Evolutionary conservation across 2,329 filamentous ascomycete species (phyloP).

Genomic region (Zymoseptoria crescenta): DNA sequence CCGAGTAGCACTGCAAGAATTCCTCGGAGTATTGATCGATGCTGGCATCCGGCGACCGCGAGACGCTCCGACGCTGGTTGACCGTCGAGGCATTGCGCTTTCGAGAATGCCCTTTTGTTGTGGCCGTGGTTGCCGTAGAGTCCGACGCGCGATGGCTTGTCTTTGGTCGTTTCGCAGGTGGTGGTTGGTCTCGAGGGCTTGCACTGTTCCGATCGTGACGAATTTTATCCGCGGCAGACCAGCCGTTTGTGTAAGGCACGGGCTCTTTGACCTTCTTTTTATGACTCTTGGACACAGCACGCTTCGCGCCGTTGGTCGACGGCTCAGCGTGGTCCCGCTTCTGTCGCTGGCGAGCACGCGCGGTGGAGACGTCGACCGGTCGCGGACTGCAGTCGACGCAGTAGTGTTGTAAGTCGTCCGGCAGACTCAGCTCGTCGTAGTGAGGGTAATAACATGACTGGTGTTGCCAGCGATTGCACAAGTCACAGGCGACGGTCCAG

Average conservation of each 20-base stretch:
- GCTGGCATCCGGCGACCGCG: constrained; percentile 53
- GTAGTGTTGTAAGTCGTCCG: constrained; percentile 58
- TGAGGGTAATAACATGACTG: constrained; percentile 92
- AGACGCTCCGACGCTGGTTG: constrained; percentile 63
- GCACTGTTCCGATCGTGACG: constrained; percentile 50
- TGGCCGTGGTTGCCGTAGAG: constrained; percentile 60
- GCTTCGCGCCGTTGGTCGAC: constrained; percentile 54
- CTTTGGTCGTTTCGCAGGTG: constrained; percentile 71
- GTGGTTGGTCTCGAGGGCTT: constrained; percentile 45
- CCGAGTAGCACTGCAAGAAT: constrained; percentile 57
- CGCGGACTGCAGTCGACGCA: constrained; percentile 85
- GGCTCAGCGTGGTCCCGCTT: constrained; percentile 45
- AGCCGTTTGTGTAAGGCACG: constrained; percentile 56
- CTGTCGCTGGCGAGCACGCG: constrained; percentile 44
- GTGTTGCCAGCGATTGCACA: constrained; percentile 96
- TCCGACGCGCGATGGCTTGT: constrained; percentile 70
- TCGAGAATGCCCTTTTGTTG: constrained; percentile 50
- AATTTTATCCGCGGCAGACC: constrained; percentile 45
- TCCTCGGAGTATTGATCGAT: constrained; percentile 40
- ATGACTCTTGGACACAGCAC: constrained; percentile 68
- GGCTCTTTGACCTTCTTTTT: constrained; percentile 79
- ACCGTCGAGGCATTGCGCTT: constrained; percentile 54
- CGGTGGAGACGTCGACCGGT: constrained; percentile 62
- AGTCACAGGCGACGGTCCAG: constrained; percentile 93
- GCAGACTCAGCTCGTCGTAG: constrained; percentile 53